Conservation (phyloP, 2,329 filamentous ascomycete genomes). For the Ascomycota sp. region DNA sequence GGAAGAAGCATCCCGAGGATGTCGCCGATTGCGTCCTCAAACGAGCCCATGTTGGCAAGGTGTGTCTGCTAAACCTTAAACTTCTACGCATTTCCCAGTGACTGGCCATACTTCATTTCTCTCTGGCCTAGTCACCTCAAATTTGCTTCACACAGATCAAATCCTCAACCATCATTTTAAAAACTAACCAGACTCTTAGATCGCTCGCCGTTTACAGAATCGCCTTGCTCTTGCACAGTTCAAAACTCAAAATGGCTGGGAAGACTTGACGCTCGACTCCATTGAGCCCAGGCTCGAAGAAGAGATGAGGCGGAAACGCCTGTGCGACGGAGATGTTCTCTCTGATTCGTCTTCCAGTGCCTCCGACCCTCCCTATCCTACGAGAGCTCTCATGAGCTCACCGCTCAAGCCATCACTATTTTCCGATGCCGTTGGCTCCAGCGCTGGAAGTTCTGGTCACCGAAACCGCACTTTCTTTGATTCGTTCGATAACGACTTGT, state of each 20-base stretch:
- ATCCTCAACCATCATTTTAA: not conserved
- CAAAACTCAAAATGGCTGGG: constrained; percentile 91
- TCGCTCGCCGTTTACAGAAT: constrained; percentile 81
- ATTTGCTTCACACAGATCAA: too few relatives aligned
- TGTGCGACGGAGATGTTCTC: constrained; percentile 49
- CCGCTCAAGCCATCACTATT: constrained; percentile 68
- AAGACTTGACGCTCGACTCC: constrained; percentile 67
- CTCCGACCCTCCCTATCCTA: constrained; percentile 55
- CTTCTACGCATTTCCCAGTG: not conserved
- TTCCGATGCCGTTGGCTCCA: constrained; percentile 60
- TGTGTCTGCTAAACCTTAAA: constrained; percentile 36
- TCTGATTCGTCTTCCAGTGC: constrained; percentile 76
- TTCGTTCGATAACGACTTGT: constrained; percentile 33
- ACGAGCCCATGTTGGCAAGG: constrained; percentile 57
- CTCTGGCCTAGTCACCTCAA: too few relatives aligned
- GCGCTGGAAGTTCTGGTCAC: constrained; percentile 44
- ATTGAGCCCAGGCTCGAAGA: constrained; percentile 73
- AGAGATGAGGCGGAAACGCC: constrained; percentile 53
- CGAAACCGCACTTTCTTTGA: constrained; percentile 43
- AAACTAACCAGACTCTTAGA: constrained; percentile 29
- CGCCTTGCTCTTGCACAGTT: constrained; percentile 89
- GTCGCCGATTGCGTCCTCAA: constrained; percentile 50
- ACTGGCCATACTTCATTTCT: not conserved
- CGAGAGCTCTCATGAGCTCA: constrained; percentile 57
- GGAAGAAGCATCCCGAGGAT: constrained; percentile 41